Percentiles rank a stretch among this genome's conserved stretches.
phyloP scores from a whole-genome alignment of 768 basidiomycete genomes.

The Russula ochroleuca region DNA sequence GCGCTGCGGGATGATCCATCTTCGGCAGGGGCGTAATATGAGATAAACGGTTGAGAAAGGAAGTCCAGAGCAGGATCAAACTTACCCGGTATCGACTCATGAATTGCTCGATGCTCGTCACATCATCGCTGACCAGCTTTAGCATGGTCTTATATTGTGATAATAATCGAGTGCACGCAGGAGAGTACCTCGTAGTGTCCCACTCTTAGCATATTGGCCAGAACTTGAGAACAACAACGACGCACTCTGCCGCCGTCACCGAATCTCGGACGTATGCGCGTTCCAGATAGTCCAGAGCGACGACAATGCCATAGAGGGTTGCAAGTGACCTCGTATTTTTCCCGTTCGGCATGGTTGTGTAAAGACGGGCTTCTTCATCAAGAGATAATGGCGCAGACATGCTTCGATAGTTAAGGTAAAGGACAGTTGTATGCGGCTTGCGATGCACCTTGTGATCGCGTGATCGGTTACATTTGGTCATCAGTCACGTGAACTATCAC shows the following conservation, averaged over 20 bases:
- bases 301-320: constrained; percentile 88
- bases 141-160: constrained; percentile 98
- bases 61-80: not conserved
- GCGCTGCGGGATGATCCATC: constrained; percentile 92
- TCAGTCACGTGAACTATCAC: too few relatives aligned
- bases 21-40: constrained; percentile 31
- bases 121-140: constrained; percentile 88
- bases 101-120: constrained; percentile 82
- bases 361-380: constrained; percentile 90
- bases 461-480: not conserved
- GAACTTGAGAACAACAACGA: constrained; percentile 26
- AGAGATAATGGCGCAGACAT: constrained; percentile 50
- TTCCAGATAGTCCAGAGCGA: constrained; percentile 91
- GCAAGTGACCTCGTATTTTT: constrained; percentile 82
- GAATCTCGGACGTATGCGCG: constrained; percentile 93
- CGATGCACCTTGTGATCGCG: not conserved
- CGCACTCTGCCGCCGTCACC: constrained; percentile 86
- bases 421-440: not conserved
- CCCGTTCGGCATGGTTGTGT: constrained; percentile 81
- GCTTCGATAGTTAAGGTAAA: not conserved
- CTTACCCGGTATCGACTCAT: constrained; percentile 73
- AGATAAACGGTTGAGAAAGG: not conserved
- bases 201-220: constrained; percentile 34
- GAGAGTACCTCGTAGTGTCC: constrained; percentile 75
- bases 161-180: constrained; percentile 88